These are phyloP conservation scores for Pilatotrama ljubarskyi DNA, from an alignment of 768 basidiomycete genomes.

Conservation along the genomic window DNA sequence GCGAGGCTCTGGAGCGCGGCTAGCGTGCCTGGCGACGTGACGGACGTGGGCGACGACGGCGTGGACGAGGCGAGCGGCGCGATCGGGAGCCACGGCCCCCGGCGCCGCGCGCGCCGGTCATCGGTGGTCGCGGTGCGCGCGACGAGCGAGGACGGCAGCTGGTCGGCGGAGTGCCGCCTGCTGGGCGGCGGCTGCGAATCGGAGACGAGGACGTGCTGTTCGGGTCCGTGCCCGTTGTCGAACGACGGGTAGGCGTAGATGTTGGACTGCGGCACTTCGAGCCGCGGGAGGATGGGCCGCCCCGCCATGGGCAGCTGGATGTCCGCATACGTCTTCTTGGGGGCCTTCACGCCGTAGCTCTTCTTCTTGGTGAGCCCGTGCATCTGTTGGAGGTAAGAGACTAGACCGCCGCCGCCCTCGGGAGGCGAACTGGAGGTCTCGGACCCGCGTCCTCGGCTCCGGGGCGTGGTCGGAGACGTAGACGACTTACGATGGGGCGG, in stretches of 20 bases:
- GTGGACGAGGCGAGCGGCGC: slow-evolving; percentile 12
- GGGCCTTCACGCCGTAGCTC: slow-evolving; percentile 23
- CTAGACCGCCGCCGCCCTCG: slow-evolving; percentile 48
- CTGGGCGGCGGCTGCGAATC: slow-evolving; percentile 3
- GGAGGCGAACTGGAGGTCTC: slow-evolving; percentile 24
- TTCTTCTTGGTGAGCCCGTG: slow-evolving; percentile 69
- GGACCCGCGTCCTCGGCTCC: slow-evolving; percentile 17
- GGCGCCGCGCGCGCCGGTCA: slow-evolving; percentile 20
- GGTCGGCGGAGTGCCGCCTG: slow-evolving; percentile 13
- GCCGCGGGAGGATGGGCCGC: slow-evolving; percentile 24
- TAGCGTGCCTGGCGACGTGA: slow-evolving; percentile 16
- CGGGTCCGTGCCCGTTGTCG: slow-evolving; percentile 6
- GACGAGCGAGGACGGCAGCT: slow-evolving; percentile 17
- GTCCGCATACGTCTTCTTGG: slow-evolving; percentile 19
- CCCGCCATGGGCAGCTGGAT: slow-evolving; percentile 8
- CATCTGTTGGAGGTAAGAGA: slow-evolving; percentile 62
- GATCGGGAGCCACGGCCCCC: slow-evolving; percentile 24
- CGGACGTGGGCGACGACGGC: slow-evolving; percentile 16
- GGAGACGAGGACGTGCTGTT: slow-evolving; percentile 2
- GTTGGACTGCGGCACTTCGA: slow-evolving; percentile 21
- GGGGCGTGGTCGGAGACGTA: slow-evolving; percentile 26
- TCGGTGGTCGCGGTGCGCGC: slow-evolving; percentile 13
- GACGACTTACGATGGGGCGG: slow-evolving; percentile 26
- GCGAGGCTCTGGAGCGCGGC: slow-evolving; percentile 25
- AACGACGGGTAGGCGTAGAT: slow-evolving; percentile 22